Percentiles rank a stretch among this genome's conserved stretches.
phyloP scores from a whole-genome alignment of 169 alveolate genomes.

The Perkinsus olseni region DNA sequence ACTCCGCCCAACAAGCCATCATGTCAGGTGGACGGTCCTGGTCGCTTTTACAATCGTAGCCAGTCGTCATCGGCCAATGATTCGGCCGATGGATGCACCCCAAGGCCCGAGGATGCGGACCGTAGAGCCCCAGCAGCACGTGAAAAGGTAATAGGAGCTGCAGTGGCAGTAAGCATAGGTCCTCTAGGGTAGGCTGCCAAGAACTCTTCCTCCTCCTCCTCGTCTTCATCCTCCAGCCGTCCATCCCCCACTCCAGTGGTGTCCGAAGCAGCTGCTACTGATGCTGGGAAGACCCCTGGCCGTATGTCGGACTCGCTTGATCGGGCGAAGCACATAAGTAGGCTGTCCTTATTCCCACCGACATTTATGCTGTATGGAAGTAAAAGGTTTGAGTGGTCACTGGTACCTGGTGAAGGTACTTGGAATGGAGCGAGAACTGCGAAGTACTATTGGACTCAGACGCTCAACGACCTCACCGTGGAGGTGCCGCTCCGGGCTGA shows the following conservation, averaged over 20 bases:
- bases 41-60: not conserved
- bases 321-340: not conserved
- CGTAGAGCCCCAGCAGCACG: too few species aligned
- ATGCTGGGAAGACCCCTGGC: not conserved
- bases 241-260: not conserved
- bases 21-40: not conserved
- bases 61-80: not conserved
- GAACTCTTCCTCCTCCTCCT: too few species aligned
- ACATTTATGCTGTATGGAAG: not conserved
- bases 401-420: not conserved
- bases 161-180: too few species aligned
- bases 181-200: too few species aligned
- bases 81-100: too few species aligned
- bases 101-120: too few species aligned
- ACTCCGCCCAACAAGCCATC: too few species aligned
- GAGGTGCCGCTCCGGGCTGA: not conserved
- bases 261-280: not conserved
- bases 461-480: conserved; percentile 17
- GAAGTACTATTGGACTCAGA: conserved; percentile 22
- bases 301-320: not conserved
- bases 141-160: too few species aligned
- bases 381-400: not conserved
- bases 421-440: conserved; percentile 23
- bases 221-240: not conserved
- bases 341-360: not conserved